Evolutionary conservation across 345 rosid genomes (phyloP).

Genomic region (Melastoma malabathricum): DNA sequence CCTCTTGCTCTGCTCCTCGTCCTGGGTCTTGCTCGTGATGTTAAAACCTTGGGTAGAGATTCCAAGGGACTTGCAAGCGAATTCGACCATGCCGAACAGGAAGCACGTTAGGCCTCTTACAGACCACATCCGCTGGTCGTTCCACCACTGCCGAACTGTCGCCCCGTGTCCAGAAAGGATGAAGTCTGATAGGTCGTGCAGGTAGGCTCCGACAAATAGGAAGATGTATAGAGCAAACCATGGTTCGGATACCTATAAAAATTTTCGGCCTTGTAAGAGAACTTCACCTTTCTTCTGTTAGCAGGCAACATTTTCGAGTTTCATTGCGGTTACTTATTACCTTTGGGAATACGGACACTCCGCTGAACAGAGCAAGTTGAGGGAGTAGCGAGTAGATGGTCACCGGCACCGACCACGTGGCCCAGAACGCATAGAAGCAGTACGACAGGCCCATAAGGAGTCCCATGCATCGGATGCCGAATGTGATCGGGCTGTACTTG

Average conservation of each 20-base stretch:
- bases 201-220: constrained; percentile 19
- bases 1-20: constrained; percentile 35
- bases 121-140: constrained; percentile 44
- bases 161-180: background rate
- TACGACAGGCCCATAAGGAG: constrained; percentile 22
- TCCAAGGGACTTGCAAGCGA: constrained; percentile 28
- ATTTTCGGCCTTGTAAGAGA: background rate
- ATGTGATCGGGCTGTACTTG: constrained; percentile 27
- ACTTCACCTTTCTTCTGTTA: background rate
- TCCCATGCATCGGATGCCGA: constrained; percentile 31
- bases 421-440: constrained; percentile 33
- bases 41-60: constrained; percentile 33
- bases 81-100: constrained; percentile 29
- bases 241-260: constrained; percentile 34
- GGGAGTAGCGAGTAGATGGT: constrained; percentile 45
- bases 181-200: constrained; percentile 3
- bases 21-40: constrained; percentile 42
- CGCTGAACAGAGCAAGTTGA: constrained; percentile 39
- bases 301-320: too few relatives aligned
- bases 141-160: constrained; percentile 8
- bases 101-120: constrained; percentile 1
- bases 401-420: constrained; percentile 35
- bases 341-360: constrained; percentile 19
- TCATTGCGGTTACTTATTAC: too few relatives aligned
- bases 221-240: constrained; percentile 52